Evolutionary conservation across 2,329 filamentous ascomycete species (phyloP).

Genomic region (Thielaviopsis punctulata): DNA sequence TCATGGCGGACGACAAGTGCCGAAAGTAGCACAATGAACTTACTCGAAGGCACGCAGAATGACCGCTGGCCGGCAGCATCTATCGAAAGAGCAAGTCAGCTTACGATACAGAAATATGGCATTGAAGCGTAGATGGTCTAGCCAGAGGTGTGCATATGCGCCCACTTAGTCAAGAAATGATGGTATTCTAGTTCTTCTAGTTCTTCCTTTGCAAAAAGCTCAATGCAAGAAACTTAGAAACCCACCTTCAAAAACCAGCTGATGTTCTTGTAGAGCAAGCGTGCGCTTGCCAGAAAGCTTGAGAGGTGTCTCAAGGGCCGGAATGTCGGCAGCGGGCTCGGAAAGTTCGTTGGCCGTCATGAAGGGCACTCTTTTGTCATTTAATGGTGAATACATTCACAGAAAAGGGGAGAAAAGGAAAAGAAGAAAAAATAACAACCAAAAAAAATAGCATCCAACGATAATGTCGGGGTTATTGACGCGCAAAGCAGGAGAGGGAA

Average conservation of each 20-base stretch:
- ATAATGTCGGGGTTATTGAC: neutral
- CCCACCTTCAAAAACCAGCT: constrained; percentile 15
- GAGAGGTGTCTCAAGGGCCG: constrained; percentile 4
- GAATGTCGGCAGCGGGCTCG: neutral
- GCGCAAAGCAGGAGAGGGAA: neutral
- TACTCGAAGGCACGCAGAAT: constrained; percentile 10
- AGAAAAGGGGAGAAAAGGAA: neutral
- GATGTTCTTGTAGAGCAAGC: constrained; percentile 12
- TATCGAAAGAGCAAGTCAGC: constrained; percentile 2
- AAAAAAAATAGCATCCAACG: neutral
- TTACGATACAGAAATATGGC: neutral
- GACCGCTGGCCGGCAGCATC: constrained; percentile 4
- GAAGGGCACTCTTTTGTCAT: constrained; percentile 9
- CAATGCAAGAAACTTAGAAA: neutral
- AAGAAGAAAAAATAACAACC: neutral
- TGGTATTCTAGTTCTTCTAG: too few species aligned
- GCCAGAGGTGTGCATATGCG: neutral
- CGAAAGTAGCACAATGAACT: neutral
- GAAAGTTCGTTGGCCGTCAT: constrained; percentile 7
- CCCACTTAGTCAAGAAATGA: too few species aligned
- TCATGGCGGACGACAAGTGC: neutral
- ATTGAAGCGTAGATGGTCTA: neutral
- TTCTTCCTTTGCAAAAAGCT: too few species aligned
- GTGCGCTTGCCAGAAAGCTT: constrained; percentile 13
- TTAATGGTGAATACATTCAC: constrained; percentile 3